Conservation (phyloP, 202 grass and related monocot genomes). For the Eragrostis tef region DNA sequence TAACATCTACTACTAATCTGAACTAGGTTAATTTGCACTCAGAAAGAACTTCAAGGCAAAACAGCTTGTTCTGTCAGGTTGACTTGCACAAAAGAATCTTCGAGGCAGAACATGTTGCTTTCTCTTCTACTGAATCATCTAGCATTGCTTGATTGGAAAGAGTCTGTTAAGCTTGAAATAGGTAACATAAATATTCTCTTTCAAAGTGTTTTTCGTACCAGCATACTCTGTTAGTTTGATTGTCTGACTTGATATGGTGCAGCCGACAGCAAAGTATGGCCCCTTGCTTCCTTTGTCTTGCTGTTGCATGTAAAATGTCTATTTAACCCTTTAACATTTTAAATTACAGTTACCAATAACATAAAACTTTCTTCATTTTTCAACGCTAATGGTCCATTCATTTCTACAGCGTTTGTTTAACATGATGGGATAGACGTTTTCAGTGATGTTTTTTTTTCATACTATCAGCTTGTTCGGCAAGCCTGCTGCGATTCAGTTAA, state of each 20-base stretch:
- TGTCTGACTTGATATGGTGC: not conserved
- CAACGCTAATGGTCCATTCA: not conserved
- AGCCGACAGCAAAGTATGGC: not conserved
- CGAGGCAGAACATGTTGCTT: not conserved
- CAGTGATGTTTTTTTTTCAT: no score
- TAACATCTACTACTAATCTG: not conserved
- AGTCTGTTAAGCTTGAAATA: not conserved
- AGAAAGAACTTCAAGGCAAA: not conserved
- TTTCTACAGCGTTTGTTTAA: not conserved
- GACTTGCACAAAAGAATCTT: not conserved
- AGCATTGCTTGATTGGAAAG: not conserved
- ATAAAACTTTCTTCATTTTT: not conserved
- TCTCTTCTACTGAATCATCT: not conserved
- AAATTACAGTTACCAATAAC: not conserved
- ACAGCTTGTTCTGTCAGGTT: not conserved
- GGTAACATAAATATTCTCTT: not conserved
- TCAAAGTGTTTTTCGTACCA: not conserved
- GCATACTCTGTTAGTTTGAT: not conserved
- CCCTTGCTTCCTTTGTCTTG: not conserved
- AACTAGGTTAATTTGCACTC: conserved; percentile 1
- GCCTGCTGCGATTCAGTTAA: no score
- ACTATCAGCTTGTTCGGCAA: no score
- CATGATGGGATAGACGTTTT: not conserved
- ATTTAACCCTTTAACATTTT: not conserved
- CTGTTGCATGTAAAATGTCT: not conserved